Base-by-base conservation (phyloP, 805 yeast genomes). In the Barnettozyma wickerhamii region DNA sequence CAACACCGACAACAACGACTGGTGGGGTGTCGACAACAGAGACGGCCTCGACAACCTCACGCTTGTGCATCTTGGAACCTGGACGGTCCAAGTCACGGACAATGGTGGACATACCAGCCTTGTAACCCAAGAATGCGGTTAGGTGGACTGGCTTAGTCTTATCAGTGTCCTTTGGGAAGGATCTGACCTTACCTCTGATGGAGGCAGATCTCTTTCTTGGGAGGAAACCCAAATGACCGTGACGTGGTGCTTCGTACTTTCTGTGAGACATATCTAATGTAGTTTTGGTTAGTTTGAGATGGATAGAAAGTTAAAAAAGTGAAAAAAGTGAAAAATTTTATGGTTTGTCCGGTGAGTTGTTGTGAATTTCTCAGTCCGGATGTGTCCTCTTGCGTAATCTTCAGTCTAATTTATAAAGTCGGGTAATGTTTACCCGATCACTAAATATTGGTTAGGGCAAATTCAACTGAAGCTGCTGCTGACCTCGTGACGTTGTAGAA, bases 51-150 rank as follows among this genome's bases (percentile, higher is more conserved):
- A 93, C 99, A 63, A 93, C 82, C 81, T 93, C 99, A 77, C 98
- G 95, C 95, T 93, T 93, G 96, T 93, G 97, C 96, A 91, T 89
- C 83, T 93, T 93, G 71, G 99, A 93, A 73, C 99, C 99, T 77
- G 99, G 99, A 79, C 98, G 86, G 91, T 93, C 97, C 71, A 93
- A 84, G 79, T 93, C 99, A 81, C 99, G 90, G 69, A 93, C 99
- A 64, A 89, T 88, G 77, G 99, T 93, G 77, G 99, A 83, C 99
- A 93, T 93, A 88, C 99, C 99, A 63, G 99, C 99, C 83, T 79
- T 79, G 96, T 93, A 93, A 78, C 99, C 99, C 64, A 93, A 83
- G 95, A 91, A 93, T 61, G 99, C 97, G 63, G 99, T 93, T 74
- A 93, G 79, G 72, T 95, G 95, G 63, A 90, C 96, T 64, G 98